Percentiles rank a stretch among this genome's conserved stretches.
phyloP scores from a whole-genome alignment of 805 yeast genomes.

The Barnettozyma populi region DNA sequence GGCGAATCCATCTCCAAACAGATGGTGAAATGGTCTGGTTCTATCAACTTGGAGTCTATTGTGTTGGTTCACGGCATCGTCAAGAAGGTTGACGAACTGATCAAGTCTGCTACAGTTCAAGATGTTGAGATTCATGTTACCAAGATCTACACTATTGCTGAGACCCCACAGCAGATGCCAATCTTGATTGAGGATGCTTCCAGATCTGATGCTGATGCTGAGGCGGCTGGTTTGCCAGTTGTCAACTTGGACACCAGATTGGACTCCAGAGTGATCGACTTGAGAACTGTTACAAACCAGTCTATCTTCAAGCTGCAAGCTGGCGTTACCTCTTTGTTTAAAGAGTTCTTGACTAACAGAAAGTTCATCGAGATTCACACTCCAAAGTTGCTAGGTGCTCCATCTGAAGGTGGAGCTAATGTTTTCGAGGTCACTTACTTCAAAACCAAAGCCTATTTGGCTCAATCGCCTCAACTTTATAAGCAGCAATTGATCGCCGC shows the following conservation, averaged over 20 bases:
- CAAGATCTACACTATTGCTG: slow-evolving; percentile 71
- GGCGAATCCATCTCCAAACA: slow-evolving; percentile 78
- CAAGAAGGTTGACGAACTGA: slow-evolving; percentile 75
- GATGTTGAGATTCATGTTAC: slow-evolving; percentile 79
- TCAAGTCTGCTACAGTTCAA: slow-evolving; percentile 88
- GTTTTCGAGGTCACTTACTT: slow-evolving; percentile 92
- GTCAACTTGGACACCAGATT: slow-evolving; percentile 95
- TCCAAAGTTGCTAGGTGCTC: slow-evolving; percentile 91
- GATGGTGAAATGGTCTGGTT: slow-evolving; percentile 94
- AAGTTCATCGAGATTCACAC: slow-evolving; percentile 91
- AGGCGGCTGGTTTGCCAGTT: slow-evolving; percentile 83
- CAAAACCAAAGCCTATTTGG: slow-evolving; percentile 87
- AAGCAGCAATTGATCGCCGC: slow-evolving; percentile 98
- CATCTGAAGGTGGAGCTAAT: slow-evolving; percentile 97
- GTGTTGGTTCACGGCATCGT: slow-evolving; percentile 87
- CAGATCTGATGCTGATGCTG: slow-evolving; percentile 92
- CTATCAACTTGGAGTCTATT: slow-evolving; percentile 82
- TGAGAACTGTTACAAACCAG: slow-evolving; percentile 95
- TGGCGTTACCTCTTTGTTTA: slow-evolving; percentile 82
- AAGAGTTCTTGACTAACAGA: slow-evolving; percentile 69
- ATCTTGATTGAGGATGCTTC: slow-evolving; percentile 94
- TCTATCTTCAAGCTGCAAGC: slow-evolving; percentile 93
- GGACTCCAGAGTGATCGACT: slow-evolving; percentile 91
- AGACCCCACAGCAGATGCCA: slow-evolving; percentile 90
- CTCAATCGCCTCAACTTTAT: slow-evolving; percentile 97